These are phyloP conservation scores for Coemansia sp. DNA, from an alignment of 192 early-diverging fungal species.

Conservation along the genomic window DNA sequence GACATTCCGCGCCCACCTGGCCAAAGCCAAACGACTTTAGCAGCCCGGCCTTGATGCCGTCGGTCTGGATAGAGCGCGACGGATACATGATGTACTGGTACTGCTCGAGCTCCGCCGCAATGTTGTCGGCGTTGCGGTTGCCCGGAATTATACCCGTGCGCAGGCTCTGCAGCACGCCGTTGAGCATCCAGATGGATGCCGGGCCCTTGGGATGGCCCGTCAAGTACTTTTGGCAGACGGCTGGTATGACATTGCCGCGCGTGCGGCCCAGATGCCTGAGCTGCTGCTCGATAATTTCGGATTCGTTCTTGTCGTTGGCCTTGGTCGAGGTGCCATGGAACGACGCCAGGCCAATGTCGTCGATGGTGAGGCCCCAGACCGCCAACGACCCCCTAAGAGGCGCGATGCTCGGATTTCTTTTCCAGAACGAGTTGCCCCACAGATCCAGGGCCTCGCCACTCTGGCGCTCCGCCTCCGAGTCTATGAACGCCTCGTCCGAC, in stretches of 20 bases:
- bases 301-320: slow-evolving; percentile 98
- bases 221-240: slow-evolving; percentile 88
- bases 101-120: slow-evolving; percentile 56
- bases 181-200: slow-evolving; percentile 93
- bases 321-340: slow-evolving; percentile 96
- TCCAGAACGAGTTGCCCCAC: slow-evolving; percentile 85
- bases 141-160: slow-evolving; percentile 84
- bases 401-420: slow-evolving; percentile 68
- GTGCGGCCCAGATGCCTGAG: slow-evolving; percentile 80
- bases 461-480: slow-evolving; percentile 57
- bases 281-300: slow-evolving; percentile 80
- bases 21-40: slow-evolving; percentile 95
- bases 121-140: slow-evolving; percentile 67
- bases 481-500: slow-evolving; percentile 47
- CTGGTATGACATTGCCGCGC: slow-evolving; percentile 72
- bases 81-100: slow-evolving; percentile 83
- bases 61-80: slow-evolving; percentile 78
- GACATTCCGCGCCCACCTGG: slow-evolving; percentile 86
- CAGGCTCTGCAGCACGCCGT: slow-evolving; percentile 78
- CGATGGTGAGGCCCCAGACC: slow-evolving; percentile 79
- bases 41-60: slow-evolving; percentile 83
- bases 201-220: slow-evolving; percentile 93
- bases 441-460: slow-evolving; percentile 65
- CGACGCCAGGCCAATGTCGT: slow-evolving; percentile 89
- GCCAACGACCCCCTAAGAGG: slow-evolving; percentile 85